Base-by-base conservation (phyloP, 2,329 filamentous ascomycete species). In the Xylariaceae sp. region DNA sequence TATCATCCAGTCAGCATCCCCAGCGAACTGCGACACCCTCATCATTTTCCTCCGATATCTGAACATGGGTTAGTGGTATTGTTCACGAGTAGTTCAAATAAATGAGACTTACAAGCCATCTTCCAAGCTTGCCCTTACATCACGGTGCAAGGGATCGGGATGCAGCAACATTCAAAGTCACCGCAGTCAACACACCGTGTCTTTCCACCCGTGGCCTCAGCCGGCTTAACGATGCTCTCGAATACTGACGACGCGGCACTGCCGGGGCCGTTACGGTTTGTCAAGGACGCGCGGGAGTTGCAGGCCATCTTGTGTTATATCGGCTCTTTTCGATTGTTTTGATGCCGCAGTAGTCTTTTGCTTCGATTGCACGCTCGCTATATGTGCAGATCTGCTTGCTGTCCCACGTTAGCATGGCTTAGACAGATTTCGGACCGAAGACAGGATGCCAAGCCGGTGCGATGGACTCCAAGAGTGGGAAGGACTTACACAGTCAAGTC, bases 161-260 rank as follows among this genome's bases (percentile, higher is more conserved):
- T 81, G 68, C 81, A 84, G 70, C 81, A 84, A 69, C 80, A 83
- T 54, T 80, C 74, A 64, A 74, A 78, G 44, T 76, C 79, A 63
- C 77, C 79, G 64, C 79, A 81, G 66, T 80, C 75, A 61, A 81
- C 73, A 66, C 80, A 82, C 59, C 75, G 76, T 1, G 78, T 78
- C 69, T 77, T 76, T 48, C 73, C 74, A 37, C 73, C 75, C 0
- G 73, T 68, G 2, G 71, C 71, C 47, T 72, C 72, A 52, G 75
- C 75, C 6, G 78, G 77, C 73, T 82, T 83, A 65, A 82, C 68
- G 67, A 83, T 80, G 66, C 72, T 77, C 64, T 77, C 76, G 62
- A 78, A 75, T 55, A 78, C 80, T 50, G 78, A 80, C 1, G 77
- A 73, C 37, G 80, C 79, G 3, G 77, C 73, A 65, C 76, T 77